Evolutionary conservation across 1,139 yeast genomes (phyloP), one percentile per base, ranked within the genome.

Genomic region (Yamadazyma sp.): DNA sequence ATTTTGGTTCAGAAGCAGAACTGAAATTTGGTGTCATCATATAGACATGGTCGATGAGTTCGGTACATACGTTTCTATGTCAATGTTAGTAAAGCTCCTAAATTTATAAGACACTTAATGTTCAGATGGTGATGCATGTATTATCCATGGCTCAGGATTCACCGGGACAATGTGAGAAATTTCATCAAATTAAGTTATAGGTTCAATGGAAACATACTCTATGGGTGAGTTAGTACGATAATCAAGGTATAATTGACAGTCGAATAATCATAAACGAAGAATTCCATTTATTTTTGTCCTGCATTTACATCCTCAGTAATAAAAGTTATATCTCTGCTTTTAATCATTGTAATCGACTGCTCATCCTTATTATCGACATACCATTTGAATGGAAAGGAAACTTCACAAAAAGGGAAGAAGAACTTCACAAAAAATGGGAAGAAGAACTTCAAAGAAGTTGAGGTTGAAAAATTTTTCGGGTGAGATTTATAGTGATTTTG

Each of bases 51-150:
- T 15, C 20, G 20, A 13, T 15, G 14, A 34, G 11, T 20, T 13
- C 9, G 20, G 37, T 42, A 40, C 45, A 41, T 40, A 41, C 45
- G 8, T 25, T 20, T 34, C 23, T 26, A 15, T 24, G 33, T 31
- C 31, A 18, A 3, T 20, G 42, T 43, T 42, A 46, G 47, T 46
- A 42, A 31, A n/a, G 3, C 14, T 12, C 12, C 12, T n/a, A 11
- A 11, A 11, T 12, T n/a, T 12, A 5, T 8, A 13, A 28, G 18
- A 20, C n/a, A 38, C 45, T 42, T 40, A 39, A 41, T 35, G 44
- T 43, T 84, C 92, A 84, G 92, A 82, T 84, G 94, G 94, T 84
- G 92, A 83, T 84, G 94, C 94, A 84, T 84, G 92, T 78, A 62
- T 67, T 73, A 74, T 72, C 78, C 80, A 64, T 66, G 76, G 78